Evolutionary conservation across 1,139 yeast genomes (phyloP), one percentile per base, ranked within the genome.

Genomic region (Scheffersomyces titani): DNA sequence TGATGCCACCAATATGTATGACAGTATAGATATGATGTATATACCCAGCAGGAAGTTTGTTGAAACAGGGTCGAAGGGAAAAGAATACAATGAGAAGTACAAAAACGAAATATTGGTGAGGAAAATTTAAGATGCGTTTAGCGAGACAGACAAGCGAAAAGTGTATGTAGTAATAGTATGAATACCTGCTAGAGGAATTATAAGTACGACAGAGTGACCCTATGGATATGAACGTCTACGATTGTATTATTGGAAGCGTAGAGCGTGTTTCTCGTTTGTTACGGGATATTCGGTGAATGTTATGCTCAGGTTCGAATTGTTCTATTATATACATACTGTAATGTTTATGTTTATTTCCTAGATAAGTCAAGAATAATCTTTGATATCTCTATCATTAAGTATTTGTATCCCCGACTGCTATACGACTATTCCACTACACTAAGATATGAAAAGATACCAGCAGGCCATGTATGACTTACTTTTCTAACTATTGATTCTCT

Each of bases 11-110:
- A 30, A 9, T 13, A 30, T 30, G 13, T 30, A 30, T 30, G 9
- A 11, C 16, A 30, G 13, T 6, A 9, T 7, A 30, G 1, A 5
- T 30, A 9, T 30, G 40, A 30, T 30, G 16, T 11, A 30, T 7
- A 30, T 13, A 11, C 9, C 64, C 40, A 30, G 40, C 9, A 30
- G 40, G 40, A 30, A 30, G 13, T n/a, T n/a, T 30, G 16, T 30
- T 30, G 40, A 30, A 30, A 16, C 40, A 11, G 40, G 40, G 16
- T 11, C 40, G 16, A 6, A 30, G 13, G 40, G 40, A 30, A 30
- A 30, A 30, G 40, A 30, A 16, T 30, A 16, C 40, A 30, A 30
- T 11, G 40, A 30, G 40, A 30, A 30, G n/a, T 30, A 30, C 40
- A 11, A 30, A 30, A 11, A 30, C 40, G 16, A 16, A 30, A 30